Percentiles rank a stretch among this genome's conserved stretches.
These are phyloP conservation scores for Ramaria sp. DNA, from an alignment of 768 basidiomycete species.

Conservation along the genomic window DNA sequence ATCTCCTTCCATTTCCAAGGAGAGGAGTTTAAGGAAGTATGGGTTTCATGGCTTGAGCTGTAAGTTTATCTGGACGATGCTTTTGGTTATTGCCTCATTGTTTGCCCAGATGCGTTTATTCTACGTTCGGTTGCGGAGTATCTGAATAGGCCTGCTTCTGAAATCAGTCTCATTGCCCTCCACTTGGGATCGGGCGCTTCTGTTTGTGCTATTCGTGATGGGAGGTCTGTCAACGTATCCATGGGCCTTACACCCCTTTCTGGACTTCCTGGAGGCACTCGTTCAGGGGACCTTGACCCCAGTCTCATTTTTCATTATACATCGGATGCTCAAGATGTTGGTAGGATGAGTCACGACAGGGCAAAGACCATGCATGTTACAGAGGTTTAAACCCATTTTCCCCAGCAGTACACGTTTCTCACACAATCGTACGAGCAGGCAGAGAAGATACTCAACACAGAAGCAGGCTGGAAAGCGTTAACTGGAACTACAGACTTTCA, in stretches of 20 bases:
- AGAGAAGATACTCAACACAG: constrained; percentile 62
- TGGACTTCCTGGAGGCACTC: constrained; percentile 82
- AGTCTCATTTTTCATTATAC: constrained; percentile 81
- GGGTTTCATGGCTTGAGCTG: constrained; percentile 86
- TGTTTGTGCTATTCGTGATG: constrained; percentile 61
- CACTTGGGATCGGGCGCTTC: constrained; percentile 92
- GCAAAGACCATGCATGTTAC: constrained; percentile 43
- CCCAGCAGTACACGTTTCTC: neutral
- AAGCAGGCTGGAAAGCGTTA: constrained; percentile 70
- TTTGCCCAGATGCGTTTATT: constrained; percentile 49
- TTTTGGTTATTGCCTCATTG: neutral
- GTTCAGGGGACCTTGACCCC: constrained; percentile 76
- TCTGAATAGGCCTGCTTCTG: constrained; percentile 39
- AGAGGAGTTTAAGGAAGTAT: constrained; percentile 73
- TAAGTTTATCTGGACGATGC: constrained; percentile 18
- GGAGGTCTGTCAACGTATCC: constrained; percentile 71
- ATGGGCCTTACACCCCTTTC: constrained; percentile 92
- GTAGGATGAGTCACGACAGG: constrained; percentile 44
- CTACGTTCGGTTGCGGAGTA: constrained; percentile 47
- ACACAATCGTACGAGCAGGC: constrained; percentile 28
- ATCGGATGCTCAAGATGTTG: constrained; percentile 26
- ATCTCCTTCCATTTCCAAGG: constrained; percentile 44
- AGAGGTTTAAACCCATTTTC: constrained; percentile 20
- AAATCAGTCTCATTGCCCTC: constrained; percentile 67
- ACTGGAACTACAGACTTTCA: constrained; percentile 79